Base-by-base conservation (phyloP, 805 yeast species). In the Metschnikowia lachancei region DNA sequence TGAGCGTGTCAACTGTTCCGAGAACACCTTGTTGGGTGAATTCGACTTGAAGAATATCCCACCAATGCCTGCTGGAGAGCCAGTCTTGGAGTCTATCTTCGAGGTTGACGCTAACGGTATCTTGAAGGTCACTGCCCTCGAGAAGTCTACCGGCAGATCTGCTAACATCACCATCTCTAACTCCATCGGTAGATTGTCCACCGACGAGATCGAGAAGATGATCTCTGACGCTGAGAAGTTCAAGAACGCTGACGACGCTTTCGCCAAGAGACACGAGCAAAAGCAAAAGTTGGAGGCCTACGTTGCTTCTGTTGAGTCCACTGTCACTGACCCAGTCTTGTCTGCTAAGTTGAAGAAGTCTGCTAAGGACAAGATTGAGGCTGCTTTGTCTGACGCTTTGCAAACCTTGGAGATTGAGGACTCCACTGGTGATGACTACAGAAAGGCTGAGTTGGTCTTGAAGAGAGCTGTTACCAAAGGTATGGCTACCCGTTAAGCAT, bases 401-500 rank as follows among this genome's bases (percentile, higher is more conserved):
- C 95, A 96, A 67, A 91, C 97, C 74, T 86, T 92, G 70, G 96
- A 91, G 80, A 79, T 94, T 59, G 96, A 92, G 81, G 98, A 94
- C 63, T 82, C 97, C 54, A 68, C 95, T 65, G 92, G 97, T 72
- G 99, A 94, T 70, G 97, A 91, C 77, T 83, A 79, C 81, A 88
- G 98, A 86, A 94, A 89, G 86, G 98, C 99, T 70, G 98, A 94
- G 83, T 89, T 94, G 74, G 85, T 90, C 75, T 87, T 94, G 75
- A 94, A 94, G 90, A 88, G 99, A 78, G 97, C 92, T 70, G 97
- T 92, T 74, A 92, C 97, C 82, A 92, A 90, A 83, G 97, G 97
- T 75, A 87, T 91, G 90, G 87, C 97, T 65, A 82, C 97, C 75
- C 97, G 97, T 83, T 87, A 85, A 83, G 76, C 58, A 54, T 54